Conservation (phyloP, 306 rosid genomes). For the Cucurbita ficifolia region DNA sequence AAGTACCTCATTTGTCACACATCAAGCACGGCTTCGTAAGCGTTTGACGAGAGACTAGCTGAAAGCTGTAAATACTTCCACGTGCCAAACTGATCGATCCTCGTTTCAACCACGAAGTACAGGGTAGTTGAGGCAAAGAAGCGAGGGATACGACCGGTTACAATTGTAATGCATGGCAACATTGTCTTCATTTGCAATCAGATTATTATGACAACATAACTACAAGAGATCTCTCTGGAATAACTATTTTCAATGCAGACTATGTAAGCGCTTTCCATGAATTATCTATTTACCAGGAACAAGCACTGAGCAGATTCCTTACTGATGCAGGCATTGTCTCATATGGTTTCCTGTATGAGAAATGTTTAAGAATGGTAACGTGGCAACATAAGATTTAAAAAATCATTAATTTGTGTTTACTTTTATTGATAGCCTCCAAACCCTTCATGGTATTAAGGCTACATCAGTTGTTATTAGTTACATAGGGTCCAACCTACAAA, state of each 20-base stretch:
- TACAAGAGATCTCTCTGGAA: not conserved
- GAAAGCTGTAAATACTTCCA: too few species aligned
- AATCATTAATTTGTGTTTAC: not conserved
- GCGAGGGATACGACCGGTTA: not conserved
- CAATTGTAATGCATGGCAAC: not conserved
- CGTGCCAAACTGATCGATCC: not conserved
- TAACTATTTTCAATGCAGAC: not conserved
- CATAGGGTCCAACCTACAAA: not conserved
- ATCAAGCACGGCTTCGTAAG: not conserved
- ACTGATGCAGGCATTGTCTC: not conserved
- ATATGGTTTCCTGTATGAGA: not conserved
- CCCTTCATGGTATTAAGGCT: not conserved
- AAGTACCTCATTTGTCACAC: not conserved
- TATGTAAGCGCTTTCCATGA: not conserved
- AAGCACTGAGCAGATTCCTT: not conserved
- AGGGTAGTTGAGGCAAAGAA: not conserved
- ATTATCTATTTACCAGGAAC: not conserved
- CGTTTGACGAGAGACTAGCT: not conserved
- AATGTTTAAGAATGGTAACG: not conserved
- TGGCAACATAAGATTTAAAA: not conserved
- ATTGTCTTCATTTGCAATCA: not conserved
- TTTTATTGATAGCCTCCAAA: not conserved
- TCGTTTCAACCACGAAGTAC: not conserved
- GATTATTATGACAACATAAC: not conserved
- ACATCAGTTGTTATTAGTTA: not conserved